Percentiles rank a stretch among this genome's conserved stretches.
phyloP scores from a whole-genome alignment of 2,329 filamentous ascomycete genomes.

The Aspergillus candidus region DNA sequence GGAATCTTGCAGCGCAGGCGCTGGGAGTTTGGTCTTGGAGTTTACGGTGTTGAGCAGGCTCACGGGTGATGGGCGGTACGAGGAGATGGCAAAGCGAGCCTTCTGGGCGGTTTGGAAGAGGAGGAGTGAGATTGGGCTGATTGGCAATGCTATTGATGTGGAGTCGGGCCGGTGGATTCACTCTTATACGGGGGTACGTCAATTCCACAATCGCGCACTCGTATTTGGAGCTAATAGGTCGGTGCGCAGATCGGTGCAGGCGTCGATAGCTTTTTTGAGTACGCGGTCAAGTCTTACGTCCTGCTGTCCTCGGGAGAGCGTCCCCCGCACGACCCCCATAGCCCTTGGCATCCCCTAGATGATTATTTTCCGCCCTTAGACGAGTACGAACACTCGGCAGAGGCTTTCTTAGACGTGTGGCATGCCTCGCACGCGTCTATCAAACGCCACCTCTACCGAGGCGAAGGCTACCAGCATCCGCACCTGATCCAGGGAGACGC shows the following conservation, averaged over 20 bases:
- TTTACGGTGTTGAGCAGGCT: conserved; percentile 86
- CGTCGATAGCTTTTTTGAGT: conserved; percentile 98
- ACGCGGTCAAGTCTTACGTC: conserved; percentile 90
- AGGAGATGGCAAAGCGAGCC: conserved; percentile 79
- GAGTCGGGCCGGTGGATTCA: conserved; percentile 87
- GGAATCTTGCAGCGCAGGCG: conserved; percentile 93
- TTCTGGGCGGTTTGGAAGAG: conserved; percentile 97
- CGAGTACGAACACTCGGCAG: conserved; percentile 62
- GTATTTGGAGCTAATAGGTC: neutral
- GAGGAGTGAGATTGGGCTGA: conserved; percentile 75
- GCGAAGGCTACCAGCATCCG: conserved; percentile 67
- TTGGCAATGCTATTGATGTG: conserved; percentile 87
- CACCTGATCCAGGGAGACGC: conserved; percentile 91
- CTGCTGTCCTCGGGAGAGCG: conserved; percentile 68
- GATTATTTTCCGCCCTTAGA: conserved; percentile 61
- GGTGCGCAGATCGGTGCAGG: conserved; percentile 69
- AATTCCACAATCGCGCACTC: neutral
- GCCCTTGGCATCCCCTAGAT: conserved; percentile 47
- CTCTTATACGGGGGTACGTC: conserved; percentile 64
- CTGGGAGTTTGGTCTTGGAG: conserved; percentile 90
- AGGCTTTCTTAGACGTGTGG: conserved; percentile 77
- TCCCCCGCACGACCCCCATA: conserved; percentile 29
- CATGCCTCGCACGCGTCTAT: conserved; percentile 79
- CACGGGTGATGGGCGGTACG: conserved; percentile 80
- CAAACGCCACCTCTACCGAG: conserved; percentile 83